These are phyloP conservation scores for Hortiboletus campestris DNA, from an alignment of 768 basidiomycete species.

Conservation along the genomic window DNA sequence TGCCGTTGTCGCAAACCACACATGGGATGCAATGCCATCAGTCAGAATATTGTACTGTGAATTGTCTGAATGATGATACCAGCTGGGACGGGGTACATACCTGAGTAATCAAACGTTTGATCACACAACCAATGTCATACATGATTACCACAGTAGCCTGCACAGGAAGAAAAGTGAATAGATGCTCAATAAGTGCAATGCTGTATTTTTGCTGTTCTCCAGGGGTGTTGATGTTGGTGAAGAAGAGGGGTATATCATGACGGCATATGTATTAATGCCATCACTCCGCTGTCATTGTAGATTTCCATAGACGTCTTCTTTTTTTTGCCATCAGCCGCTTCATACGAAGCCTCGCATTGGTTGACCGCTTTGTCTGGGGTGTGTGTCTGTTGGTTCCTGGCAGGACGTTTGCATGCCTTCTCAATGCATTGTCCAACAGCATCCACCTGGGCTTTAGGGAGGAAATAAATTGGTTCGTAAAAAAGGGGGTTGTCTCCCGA, in stretches of 20 bases:
- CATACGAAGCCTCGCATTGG: constrained; percentile 29
- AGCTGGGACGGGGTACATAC: too few relatives aligned
- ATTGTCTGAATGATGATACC: too few relatives aligned
- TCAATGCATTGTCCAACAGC: constrained; percentile 29
- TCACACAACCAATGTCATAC: too few relatives aligned
- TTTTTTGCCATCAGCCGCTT: background rate
- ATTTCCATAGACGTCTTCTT: constrained; percentile 12
- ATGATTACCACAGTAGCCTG: too few relatives aligned
- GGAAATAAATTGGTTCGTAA: constrained; percentile 28
- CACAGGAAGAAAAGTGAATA: too few relatives aligned
- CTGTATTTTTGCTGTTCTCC: background rate
- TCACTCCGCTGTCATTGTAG: constrained; percentile 37
- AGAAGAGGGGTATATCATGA: constrained; percentile 37
- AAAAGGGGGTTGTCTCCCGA: background rate
- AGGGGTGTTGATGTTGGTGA: constrained; percentile 25
- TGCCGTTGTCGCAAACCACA: too few relatives aligned
- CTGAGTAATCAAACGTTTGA: too few relatives aligned
- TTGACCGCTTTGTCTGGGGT: constrained; percentile 37
- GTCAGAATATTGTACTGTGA: too few relatives aligned
- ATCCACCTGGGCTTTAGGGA: constrained; percentile 36
- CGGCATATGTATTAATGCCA: constrained; percentile 39
- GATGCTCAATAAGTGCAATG: too few relatives aligned
- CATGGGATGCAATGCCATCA: too few relatives aligned
- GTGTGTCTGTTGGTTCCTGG: background rate
- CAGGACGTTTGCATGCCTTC: constrained; percentile 14